A percentile compares a stretch with the other conserved stretches of the same genome.
Evolutionary conservation across 352 stramenopile genomes (phyloP).

Genomic region (Peronosclerospora sorghi): DNA sequence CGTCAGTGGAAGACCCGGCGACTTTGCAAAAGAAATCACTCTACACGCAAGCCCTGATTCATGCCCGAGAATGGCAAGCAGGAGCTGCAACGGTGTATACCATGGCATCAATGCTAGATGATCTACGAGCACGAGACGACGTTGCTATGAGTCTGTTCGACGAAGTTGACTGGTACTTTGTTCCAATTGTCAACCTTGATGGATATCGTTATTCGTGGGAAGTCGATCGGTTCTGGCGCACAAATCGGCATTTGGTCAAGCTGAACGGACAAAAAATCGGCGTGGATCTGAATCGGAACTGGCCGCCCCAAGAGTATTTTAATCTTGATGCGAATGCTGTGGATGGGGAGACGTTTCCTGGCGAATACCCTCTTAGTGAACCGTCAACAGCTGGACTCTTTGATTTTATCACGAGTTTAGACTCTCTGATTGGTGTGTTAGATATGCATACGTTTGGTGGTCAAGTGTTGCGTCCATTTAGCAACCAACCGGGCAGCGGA

Average conservation of each 20-base stretch:
- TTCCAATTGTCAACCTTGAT: conserved; percentile 70
- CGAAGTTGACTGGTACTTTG: conserved; percentile 66
- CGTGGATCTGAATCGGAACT: conserved; percentile 74
- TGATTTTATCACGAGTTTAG: conserved; percentile 39
- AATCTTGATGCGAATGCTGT: conserved; percentile 29
- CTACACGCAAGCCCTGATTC: conserved; percentile 57
- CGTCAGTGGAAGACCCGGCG: neutral
- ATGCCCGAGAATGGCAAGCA: conserved; percentile 46
- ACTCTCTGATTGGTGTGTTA: conserved; percentile 34
- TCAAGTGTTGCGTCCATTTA: conserved; percentile 57
- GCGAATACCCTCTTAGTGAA: conserved; percentile 45
- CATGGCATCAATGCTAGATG: conserved; percentile 31
- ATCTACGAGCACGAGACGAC: conserved; percentile 17
- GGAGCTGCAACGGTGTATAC: conserved; percentile 36
- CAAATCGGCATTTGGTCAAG: conserved; percentile 33
- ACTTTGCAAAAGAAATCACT: conserved; percentile 22
- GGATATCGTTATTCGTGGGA: conserved; percentile 70
- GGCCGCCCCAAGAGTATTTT: conserved; percentile 45
- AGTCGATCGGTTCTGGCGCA: conserved; percentile 50
- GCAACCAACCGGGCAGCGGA: conserved; percentile 26
- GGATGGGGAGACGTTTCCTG: conserved; percentile 46
- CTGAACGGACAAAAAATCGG: conserved; percentile 24
- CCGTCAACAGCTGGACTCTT: conserved; percentile 34
- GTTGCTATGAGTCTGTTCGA: conserved; percentile 18
- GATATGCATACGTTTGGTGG: conserved; percentile 58